These are phyloP conservation scores for Phytophthora ramorum DNA, from an alignment of 352 stramenopile genomes.

Conservation along the genomic window DNA sequence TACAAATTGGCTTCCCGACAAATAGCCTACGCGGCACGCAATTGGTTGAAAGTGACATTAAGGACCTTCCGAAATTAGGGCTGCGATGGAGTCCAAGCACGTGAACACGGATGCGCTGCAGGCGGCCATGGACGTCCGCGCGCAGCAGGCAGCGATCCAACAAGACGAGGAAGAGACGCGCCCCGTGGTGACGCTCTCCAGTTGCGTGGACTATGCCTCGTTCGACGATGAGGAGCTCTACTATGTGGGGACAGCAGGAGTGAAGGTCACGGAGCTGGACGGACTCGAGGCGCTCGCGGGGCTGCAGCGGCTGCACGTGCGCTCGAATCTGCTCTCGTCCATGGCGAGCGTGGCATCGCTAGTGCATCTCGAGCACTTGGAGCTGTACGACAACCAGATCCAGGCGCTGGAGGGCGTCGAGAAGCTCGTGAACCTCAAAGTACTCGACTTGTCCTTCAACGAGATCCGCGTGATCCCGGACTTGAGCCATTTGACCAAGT, in stretches of 20 bases:
- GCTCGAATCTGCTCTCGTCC: slow-evolving; percentile 82
- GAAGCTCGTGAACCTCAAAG: slow-evolving; percentile 66
- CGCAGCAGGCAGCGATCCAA: neutral
- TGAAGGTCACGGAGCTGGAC: slow-evolving; percentile 81
- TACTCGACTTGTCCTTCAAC: slow-evolving; percentile 98
- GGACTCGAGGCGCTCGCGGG: slow-evolving; percentile 56
- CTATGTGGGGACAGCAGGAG: slow-evolving; percentile 80
- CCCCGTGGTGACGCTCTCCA: slow-evolving; percentile 56
- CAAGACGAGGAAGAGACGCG: slow-evolving; percentile 40
- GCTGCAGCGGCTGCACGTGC: slow-evolving; percentile 73
- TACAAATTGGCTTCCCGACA: neutral
- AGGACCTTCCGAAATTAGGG: no score
- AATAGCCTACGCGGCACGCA: neutral
- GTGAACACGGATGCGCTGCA: slow-evolving; percentile 50
- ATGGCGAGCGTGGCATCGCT: slow-evolving; percentile 79
- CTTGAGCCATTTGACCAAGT: slow-evolving; percentile 75
- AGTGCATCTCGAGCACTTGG: slow-evolving; percentile 89
- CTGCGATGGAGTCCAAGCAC: slow-evolving; percentile 30
- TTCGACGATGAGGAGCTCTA: slow-evolving; percentile 82
- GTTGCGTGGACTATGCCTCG: slow-evolving; percentile 69
- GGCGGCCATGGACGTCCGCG: slow-evolving; percentile 40
- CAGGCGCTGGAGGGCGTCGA: slow-evolving; percentile 79
- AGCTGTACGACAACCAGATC: slow-evolving; percentile 99
- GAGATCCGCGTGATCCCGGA: slow-evolving; percentile 93
- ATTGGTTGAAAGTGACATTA: neutral